Percentiles rank a stretch among this genome's conserved stretches.
phyloP scores from a whole-genome alignment of 345 rosid genomes.

The Citrus australasica region DNA sequence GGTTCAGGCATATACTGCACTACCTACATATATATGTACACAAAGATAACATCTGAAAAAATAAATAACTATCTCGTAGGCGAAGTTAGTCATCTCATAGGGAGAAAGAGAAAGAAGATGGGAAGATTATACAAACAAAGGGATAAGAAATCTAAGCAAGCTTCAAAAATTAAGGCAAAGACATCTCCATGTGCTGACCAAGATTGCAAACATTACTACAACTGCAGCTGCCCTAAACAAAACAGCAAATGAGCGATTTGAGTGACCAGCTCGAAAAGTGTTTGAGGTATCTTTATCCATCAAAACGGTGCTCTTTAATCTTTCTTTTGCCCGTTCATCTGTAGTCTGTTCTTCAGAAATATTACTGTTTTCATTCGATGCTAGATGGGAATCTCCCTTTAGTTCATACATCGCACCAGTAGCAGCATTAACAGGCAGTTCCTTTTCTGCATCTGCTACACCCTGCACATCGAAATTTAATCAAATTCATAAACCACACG shows the following conservation, averaged over 20 bases:
- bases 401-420: neutral
- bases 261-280: slow-evolving; percentile 9
- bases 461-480: slow-evolving; percentile 34
- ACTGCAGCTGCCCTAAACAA: slow-evolving; percentile 37
- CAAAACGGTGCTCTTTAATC: slow-evolving; percentile 11
- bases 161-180: neutral
- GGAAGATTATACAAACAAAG: neutral
- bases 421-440: slow-evolving; percentile 5
- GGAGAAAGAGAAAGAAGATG: neutral
- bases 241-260: slow-evolving; percentile 21
- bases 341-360: slow-evolving; percentile 7
- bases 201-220: slow-evolving; percentile 37
- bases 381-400: neutral
- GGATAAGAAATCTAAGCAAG: neutral
- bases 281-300: slow-evolving; percentile 11
- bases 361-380: slow-evolving; percentile 4
- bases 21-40: neutral
- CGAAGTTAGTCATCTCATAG: neutral
- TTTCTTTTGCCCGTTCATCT: neutral
- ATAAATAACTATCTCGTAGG: too few relatives aligned
- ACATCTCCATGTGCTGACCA: slow-evolving; percentile 24
- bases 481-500: slow-evolving; percentile 16
- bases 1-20: neutral
- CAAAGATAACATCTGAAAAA: neutral
- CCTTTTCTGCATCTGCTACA: slow-evolving; percentile 10